Evolutionary conservation across 768 basidiomycete species (phyloP).

Genomic region (Tulasnella calospora): DNA sequence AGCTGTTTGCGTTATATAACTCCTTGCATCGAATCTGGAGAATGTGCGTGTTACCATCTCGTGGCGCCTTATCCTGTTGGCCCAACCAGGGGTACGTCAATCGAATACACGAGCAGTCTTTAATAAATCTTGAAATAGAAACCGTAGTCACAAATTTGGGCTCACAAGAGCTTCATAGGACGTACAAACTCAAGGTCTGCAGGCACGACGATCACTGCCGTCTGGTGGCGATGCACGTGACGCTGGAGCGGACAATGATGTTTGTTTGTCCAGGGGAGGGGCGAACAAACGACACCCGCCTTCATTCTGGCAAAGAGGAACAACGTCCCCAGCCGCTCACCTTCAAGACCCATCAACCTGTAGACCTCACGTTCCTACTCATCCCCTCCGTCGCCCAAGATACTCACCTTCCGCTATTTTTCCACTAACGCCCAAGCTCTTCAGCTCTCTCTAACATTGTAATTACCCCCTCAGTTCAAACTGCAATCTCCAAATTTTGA

Average conservation of each 20-base stretch:
- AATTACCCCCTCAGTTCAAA: not conserved
- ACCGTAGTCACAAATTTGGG: not conserved
- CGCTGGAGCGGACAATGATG: not conserved
- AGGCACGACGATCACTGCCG: not conserved
- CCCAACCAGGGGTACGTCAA: not conserved
- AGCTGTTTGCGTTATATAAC: not conserved
- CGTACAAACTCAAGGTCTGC: not conserved
- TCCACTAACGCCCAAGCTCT: not conserved
- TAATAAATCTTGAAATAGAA: not conserved
- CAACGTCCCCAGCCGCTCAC: not conserved
- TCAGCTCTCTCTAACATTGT: not conserved
- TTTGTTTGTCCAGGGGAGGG: not conserved
- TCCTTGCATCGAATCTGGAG: not conserved
- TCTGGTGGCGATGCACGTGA: not conserved
- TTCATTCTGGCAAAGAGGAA: constrained; percentile 7
- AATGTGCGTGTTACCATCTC: not conserved
- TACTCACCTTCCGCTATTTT: not conserved
- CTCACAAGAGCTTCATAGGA: not conserved
- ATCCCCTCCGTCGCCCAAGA: not conserved
- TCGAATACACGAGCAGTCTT: not conserved
- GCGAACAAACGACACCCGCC: not conserved
- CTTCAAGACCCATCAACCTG: not conserved
- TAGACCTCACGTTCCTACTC: not conserved
- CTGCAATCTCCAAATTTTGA: not conserved
- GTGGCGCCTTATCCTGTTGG: not conserved